A percentile compares a stretch with the other conserved stretches of the same genome.
phyloP scores from a whole-genome alignment of 208 protist species.

The Leishmania tarentolae region DNA sequence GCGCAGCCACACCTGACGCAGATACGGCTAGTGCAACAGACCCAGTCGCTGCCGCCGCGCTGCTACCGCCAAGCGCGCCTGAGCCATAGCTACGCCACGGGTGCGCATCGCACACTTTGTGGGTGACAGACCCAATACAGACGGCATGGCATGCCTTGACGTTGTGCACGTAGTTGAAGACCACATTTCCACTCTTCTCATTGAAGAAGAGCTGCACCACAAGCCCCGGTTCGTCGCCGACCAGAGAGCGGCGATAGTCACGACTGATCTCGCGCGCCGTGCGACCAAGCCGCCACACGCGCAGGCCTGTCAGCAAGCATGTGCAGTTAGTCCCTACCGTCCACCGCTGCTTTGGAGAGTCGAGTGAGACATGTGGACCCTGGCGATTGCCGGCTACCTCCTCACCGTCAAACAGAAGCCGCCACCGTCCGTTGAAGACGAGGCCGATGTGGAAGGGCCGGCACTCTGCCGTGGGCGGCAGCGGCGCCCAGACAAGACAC shows the following conservation, averaged over 20 bases:
- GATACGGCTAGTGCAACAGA: neutral
- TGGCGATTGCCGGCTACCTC: conserved; percentile 68
- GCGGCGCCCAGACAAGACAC: conserved; percentile 70
- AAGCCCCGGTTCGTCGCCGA: conserved; percentile 74
- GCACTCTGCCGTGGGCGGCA: conserved; percentile 58
- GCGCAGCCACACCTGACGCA: neutral
- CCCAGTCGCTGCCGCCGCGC: conserved; percentile 1
- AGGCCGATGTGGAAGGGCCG: conserved; percentile 81
- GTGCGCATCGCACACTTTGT: conserved; percentile 41
- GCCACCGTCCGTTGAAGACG: conserved; percentile 90
- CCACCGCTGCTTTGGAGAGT: conserved; percentile 78
- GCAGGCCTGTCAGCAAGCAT: conserved; percentile 77
- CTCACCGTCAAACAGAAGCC: conserved; percentile 79
- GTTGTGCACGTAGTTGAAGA: conserved; percentile 69
- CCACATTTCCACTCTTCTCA: conserved; percentile 85
- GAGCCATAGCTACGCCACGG: conserved; percentile 36
- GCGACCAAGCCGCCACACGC: conserved; percentile 77
- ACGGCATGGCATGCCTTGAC: conserved; percentile 57
- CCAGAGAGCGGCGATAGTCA: conserved; percentile 69
- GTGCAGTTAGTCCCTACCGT: conserved; percentile 74
- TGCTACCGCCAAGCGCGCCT: neutral
- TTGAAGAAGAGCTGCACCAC: conserved; percentile 81
- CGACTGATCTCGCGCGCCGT: conserved; percentile 66
- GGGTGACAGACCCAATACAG: conserved; percentile 50
- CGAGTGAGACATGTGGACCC: conserved; percentile 76